Evolutionary conservation across 768 basidiomycete genomes (phyloP).

Genomic region (Grammothele lineata): DNA sequence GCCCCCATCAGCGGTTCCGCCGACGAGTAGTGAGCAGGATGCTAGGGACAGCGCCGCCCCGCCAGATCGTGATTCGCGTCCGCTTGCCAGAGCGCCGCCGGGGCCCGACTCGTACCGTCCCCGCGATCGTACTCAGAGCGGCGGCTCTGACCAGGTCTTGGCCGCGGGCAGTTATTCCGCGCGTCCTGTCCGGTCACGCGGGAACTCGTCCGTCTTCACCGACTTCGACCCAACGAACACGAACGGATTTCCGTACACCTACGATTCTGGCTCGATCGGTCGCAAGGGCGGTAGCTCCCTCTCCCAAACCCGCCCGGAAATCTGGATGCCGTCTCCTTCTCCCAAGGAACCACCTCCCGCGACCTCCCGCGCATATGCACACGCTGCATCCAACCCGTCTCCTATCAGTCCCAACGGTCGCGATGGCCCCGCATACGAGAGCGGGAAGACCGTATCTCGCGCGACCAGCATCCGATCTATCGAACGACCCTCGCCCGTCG

Average conservation of each 20-base stretch:
- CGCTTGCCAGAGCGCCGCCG: constrained; percentile 7
- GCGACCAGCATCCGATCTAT: constrained; percentile 14
- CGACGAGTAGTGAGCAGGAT: constrained; percentile 12
- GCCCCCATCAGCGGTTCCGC: background rate
- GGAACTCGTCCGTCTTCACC: constrained; percentile 17
- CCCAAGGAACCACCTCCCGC: constrained; percentile 23
- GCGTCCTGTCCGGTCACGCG: constrained; percentile 12
- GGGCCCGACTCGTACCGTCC: constrained; percentile 11
- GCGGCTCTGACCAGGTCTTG: constrained; percentile 6
- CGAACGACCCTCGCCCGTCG: constrained; percentile 8
- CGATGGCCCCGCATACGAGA: constrained; percentile 37
- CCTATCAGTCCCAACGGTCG: constrained; percentile 11
- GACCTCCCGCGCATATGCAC: constrained; percentile 36
- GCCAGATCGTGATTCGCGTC: constrained; percentile 11
- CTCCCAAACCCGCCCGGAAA: constrained; percentile 28
- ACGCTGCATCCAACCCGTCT: constrained; percentile 26
- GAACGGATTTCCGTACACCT: background rate
- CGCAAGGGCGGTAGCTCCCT: constrained; percentile 23
- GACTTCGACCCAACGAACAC: constrained; percentile 6
- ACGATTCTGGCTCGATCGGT: constrained; percentile 12
- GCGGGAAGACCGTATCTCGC: constrained; percentile 35
- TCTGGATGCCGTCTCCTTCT: constrained; percentile 46
- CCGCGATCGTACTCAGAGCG: constrained; percentile 14
- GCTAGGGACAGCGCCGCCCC: constrained; percentile 4
- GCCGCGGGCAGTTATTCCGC: constrained; percentile 9